phyloP scores from a whole-genome alignment of 2,329 filamentous ascomycete species.

The Penicillium sp. region DNA sequence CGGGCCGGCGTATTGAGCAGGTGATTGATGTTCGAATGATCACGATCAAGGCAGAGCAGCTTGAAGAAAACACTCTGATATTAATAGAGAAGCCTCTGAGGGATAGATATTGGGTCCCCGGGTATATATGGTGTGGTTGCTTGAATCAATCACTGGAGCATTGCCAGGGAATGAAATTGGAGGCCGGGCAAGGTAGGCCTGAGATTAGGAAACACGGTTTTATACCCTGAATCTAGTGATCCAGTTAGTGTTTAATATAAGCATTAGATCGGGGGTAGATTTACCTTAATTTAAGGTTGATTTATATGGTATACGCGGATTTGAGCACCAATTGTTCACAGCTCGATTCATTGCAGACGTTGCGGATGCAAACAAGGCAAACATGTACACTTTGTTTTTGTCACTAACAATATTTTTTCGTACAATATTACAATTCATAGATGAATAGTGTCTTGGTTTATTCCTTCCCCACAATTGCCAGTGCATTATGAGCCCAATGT shows the following conservation, averaged over 20 bases:
- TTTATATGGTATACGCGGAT: not conserved
- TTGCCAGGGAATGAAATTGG: not conserved
- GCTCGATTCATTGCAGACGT: not conserved
- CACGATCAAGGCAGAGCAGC: not conserved
- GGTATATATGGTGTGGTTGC: not conserved
- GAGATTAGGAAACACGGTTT: not conserved
- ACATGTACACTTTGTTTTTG: not conserved
- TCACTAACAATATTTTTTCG: not conserved
- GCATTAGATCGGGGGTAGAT: not conserved
- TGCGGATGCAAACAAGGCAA: not conserved
- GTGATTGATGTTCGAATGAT: not conserved
- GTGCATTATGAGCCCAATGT: not conserved
- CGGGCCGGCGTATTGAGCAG: not conserved
- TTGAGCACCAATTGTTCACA: not conserved
- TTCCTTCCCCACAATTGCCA: not conserved
- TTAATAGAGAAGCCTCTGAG: not conserved
- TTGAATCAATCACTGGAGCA: not conserved
- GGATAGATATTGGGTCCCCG: not conserved
- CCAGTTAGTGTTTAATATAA: not conserved
- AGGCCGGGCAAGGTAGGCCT: not conserved
- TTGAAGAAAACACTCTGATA: not conserved
- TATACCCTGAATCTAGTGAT: not conserved
- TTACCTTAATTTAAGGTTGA: not conserved
- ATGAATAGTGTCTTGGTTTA: not conserved
- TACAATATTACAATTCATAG: not conserved